Percentiles rank a stretch among this genome's conserved stretches.
Evolutionary conservation across 805 yeast genomes (phyloP).

Genomic region (Cyberlindnera subsufficiens): DNA sequence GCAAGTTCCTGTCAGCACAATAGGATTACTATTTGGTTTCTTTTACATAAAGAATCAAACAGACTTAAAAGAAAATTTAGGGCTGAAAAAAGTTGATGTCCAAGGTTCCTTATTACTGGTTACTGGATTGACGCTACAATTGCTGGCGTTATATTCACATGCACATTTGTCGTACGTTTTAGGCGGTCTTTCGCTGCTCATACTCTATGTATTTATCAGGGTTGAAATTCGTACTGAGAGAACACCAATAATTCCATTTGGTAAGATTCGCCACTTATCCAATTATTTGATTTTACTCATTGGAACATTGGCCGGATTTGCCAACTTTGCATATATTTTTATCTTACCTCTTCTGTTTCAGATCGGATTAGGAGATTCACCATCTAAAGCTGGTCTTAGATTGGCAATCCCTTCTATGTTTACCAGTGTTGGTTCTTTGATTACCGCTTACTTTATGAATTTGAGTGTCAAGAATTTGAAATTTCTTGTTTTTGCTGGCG

Average conservation of each 20-base stretch:
- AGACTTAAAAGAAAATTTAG: slow-evolving; percentile 13
- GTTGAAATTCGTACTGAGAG: slow-evolving; percentile 23
- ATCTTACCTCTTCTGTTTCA: slow-evolving; percentile 38
- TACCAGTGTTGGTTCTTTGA: slow-evolving; percentile 38
- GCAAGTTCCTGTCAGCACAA: slow-evolving; percentile 29
- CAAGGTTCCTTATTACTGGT: neutral
- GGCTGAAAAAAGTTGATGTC: slow-evolving; percentile 27
- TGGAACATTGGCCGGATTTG: slow-evolving; percentile 32
- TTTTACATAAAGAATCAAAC: slow-evolving; percentile 26
- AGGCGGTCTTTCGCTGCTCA: slow-evolving; percentile 10
- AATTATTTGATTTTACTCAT: slow-evolving; percentile 24
- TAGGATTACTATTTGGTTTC: slow-evolving; percentile 25
- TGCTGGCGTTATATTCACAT: slow-evolving; percentile 23
- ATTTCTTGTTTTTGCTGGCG: slow-evolving; percentile 28
- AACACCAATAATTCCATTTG: slow-evolving; percentile 31
- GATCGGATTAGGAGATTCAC: slow-evolving; percentile 33
- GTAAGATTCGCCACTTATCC: slow-evolving; percentile 20
- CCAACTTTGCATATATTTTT: slow-evolving; percentile 33
- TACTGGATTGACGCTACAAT: slow-evolving; percentile 25
- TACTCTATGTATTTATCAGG: slow-evolving; percentile 13
- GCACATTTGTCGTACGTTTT: neutral
- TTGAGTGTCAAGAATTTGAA: slow-evolving; percentile 23
- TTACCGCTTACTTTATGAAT: slow-evolving; percentile 34
- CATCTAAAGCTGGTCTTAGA: slow-evolving; percentile 36
- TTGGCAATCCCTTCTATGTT: slow-evolving; percentile 35